These are phyloP conservation scores for Litchi chinensis DNA, from an alignment of 345 rosid species.

Conservation along the genomic window DNA sequence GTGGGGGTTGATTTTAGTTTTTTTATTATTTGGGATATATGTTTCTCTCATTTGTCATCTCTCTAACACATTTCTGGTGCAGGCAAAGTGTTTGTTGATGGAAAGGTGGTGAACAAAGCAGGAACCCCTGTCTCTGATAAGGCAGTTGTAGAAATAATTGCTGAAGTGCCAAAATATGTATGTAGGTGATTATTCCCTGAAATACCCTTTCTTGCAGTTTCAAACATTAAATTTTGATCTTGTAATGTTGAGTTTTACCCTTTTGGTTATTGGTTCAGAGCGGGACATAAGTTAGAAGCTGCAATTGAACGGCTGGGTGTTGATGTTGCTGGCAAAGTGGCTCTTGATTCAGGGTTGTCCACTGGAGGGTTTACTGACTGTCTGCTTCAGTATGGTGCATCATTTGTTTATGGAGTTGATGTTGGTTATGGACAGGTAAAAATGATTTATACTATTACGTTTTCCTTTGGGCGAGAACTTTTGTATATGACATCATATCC, in stretches of 20 bases:
- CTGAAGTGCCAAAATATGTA: conserved; percentile 92
- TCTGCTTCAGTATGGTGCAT: conserved; percentile 91
- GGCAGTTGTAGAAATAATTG: conserved; percentile 68
- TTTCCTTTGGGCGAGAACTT: background rate
- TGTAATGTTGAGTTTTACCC: conserved; percentile 9
- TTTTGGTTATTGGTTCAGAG: conserved; percentile 51
- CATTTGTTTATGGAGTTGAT: conserved; percentile 93
- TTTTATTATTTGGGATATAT: conserved; percentile 8
- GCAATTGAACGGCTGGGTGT: conserved; percentile 83
- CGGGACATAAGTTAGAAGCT: conserved; percentile 91
- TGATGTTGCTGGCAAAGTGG: conserved; percentile 87
- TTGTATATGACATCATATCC: background rate
- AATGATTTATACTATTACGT: background rate
- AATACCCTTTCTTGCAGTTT: conserved; percentile 24
- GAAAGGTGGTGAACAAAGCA: conserved; percentile 81
- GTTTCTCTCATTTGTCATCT: background rate
- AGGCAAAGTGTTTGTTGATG: conserved; percentile 95
- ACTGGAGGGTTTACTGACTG: conserved; percentile 97
- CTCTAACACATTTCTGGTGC: conserved; percentile 16
- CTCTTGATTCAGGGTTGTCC: conserved; percentile 93
- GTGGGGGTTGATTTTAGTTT: background rate
- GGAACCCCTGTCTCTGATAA: conserved; percentile 78
- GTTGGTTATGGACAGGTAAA: conserved; percentile 95
- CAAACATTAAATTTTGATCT: background rate
- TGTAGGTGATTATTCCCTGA: conserved; percentile 87